Conservation (phyloP, 768 basidiomycete genomes). For the Amanita muscaria region DNA sequence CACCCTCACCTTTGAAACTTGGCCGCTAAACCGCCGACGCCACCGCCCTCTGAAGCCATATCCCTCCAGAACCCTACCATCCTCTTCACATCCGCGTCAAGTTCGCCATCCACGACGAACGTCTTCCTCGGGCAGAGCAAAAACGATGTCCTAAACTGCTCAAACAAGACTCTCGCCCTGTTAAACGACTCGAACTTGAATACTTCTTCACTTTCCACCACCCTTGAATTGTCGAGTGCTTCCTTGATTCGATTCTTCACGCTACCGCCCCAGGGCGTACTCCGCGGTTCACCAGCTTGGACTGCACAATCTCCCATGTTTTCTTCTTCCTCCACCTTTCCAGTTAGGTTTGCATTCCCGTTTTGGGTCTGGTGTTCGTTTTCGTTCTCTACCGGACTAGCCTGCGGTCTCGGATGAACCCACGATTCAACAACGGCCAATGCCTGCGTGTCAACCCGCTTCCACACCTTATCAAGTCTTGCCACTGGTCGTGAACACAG, state of each 20-base stretch:
- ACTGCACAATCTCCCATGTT: conserved; percentile 7
- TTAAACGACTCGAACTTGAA: conserved; percentile 34
- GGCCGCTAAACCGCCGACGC: conserved; percentile 31
- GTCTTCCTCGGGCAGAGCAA: conserved; percentile 40
- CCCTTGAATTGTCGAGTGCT: conserved; percentile 37
- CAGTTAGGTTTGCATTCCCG: too few species aligned
- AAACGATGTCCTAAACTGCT: conserved; percentile 40
- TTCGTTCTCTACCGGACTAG: too few species aligned
- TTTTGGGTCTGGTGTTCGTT: too few species aligned
- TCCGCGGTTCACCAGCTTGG: conserved; percentile 31
- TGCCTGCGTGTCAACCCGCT: conserved; percentile 54
- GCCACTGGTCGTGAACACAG: conserved; percentile 69
- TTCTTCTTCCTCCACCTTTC: conserved; percentile 24
- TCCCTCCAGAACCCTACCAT: conserved; percentile 53
- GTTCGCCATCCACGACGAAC: conserved; percentile 28
- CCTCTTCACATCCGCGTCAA: conserved; percentile 36
- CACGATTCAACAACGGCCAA: conserved; percentile 56
- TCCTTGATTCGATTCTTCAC: conserved; percentile 36
- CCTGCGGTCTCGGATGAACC: conserved; percentile 32
- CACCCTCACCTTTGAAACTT: conserved; percentile 55
- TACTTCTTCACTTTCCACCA: conserved; percentile 29
- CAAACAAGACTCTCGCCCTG: conserved; percentile 39
- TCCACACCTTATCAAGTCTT: conserved; percentile 73
- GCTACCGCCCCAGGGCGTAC: conserved; percentile 67
- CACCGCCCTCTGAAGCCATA: conserved; percentile 31